Evolutionary conservation across 257 asterid species (phyloP), one percentile per base, ranked within the genome.

Genomic region (Salvia rosmarinus): DNA sequence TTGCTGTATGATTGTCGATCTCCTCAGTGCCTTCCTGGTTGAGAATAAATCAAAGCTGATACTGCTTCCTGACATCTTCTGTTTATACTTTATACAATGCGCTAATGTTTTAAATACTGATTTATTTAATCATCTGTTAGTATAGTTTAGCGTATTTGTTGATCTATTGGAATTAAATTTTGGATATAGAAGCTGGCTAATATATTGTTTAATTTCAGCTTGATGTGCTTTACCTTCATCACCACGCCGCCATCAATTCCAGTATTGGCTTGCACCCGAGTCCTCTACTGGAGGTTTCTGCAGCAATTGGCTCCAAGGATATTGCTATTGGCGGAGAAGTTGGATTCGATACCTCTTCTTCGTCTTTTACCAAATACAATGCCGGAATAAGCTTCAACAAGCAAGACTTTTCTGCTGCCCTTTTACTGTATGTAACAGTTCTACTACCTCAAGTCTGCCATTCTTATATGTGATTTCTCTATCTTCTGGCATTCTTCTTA

Each of bases 351-450:
- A 82, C 95, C 5, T 78, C 96, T 19, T 79, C 93, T 64, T 87
- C 93, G 5, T 83, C 98, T 63, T 84, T 91, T 77, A 87, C 86
- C 57, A 91, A 89, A 77, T 91, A 76, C 86, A 84, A 86, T 78
- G 90, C 89, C 55, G 98, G 98, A 51, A 73, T 91, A 66, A 85
- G 96, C 83, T 86, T 86, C 84, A 89, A 75, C 89, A 78, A 80
- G 67, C 85, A 91, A 2, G 96, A 89, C 78, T 87, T 86, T 75
- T 85, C 95, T 64, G 96, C 92, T 25, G 96, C 95, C 19, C 55
- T 91, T 37, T 76, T 89, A 50, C 71, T 88, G 97, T 91, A 86
- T 4, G 88, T 71, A 49, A 74, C 69, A 6, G 13, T 57, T 68
- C 62, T 65, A 46, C 20, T 77, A 49, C 67, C 71, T 49, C 62